Evolutionary conservation across 2,329 filamentous ascomycete genomes (phyloP).

Genomic region (Cytospora leucostoma): DNA sequence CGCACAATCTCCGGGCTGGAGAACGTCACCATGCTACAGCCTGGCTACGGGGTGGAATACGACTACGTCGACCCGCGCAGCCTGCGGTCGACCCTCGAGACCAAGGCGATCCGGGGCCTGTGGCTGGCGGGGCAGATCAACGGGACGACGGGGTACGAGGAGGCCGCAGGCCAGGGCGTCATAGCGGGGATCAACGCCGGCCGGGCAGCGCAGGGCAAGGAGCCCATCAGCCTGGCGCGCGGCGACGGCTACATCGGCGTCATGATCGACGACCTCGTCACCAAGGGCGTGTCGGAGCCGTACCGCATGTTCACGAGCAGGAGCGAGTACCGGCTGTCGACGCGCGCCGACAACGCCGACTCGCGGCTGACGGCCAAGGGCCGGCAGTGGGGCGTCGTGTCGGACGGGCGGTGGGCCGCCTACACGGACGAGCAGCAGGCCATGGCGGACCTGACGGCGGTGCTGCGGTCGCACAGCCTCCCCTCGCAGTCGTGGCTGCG

Average conservation of each 20-base stretch:
- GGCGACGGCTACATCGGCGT: slow-evolving; percentile 96
- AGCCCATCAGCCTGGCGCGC: slow-evolving; percentile 69
- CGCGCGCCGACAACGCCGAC: slow-evolving; percentile 93
- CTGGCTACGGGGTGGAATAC: slow-evolving; percentile 96
- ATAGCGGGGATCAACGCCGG: slow-evolving; percentile 94
- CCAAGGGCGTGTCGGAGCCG: slow-evolving; percentile 93
- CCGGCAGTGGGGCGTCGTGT: slow-evolving; percentile 73
- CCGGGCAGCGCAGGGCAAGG: slow-evolving; percentile 67
- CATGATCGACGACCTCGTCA: slow-evolving; percentile 97
- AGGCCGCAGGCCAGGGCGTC: slow-evolving; percentile 91
- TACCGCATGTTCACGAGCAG: slow-evolving; percentile 98
- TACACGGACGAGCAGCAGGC: slow-evolving; percentile 67
- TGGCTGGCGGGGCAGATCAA: slow-evolving; percentile 97
- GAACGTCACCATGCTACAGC: slow-evolving; percentile 86
- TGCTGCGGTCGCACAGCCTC: slow-evolving; percentile 60
- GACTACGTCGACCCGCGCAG: slow-evolving; percentile 96
- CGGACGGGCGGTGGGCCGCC: slow-evolving; percentile 73
- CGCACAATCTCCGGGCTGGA: slow-evolving; percentile 87
- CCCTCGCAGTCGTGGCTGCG: slow-evolving; percentile 67
- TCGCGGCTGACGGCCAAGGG: slow-evolving; percentile 79
- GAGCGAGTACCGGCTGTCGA: slow-evolving; percentile 92
- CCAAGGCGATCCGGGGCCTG: slow-evolving; percentile 84
- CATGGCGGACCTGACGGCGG: slow-evolving; percentile 64
- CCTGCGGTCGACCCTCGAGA: slow-evolving; percentile 86
- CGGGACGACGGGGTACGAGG: slow-evolving; percentile 96